Base-by-base conservation (phyloP, 306 rosid species). In the Cucurbita maxima region DNA sequence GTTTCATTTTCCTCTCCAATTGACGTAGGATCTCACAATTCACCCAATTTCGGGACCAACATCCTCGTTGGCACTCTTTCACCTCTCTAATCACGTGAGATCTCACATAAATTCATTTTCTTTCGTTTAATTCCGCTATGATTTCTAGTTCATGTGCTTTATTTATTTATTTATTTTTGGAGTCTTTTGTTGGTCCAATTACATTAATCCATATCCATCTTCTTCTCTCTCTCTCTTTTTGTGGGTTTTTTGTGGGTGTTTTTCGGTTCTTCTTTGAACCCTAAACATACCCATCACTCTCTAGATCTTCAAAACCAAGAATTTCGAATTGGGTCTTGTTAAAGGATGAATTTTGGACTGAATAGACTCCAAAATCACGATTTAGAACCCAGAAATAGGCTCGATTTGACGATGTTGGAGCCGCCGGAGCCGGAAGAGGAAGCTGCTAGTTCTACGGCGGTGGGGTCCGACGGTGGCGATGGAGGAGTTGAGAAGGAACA, bases 401-500 rank as follows among this genome's bases (percentile, higher is more conserved):
- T 68, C 0, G 56, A 68, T 44, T 68, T 68, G 22, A 37, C 37
- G 22, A 61, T 61, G 69, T 37, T 61, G 69, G 69, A 59, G 18
- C 16, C 64, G 1, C 22, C 57, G 43, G 64, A 58, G 40, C 4
- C 64, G 5, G 64, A 13, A 41, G 64, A 58, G 43, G 64, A 58
- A 58, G 43, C 64, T 13, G 41, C 19, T 50, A n/a, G 54, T 50
- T 50, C 54, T 50, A 50, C 54, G 54, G 54, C 54, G 7, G 8
- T 0, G 54, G 54, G 34, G 34, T 30, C 34, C 7, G 53, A 54
- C 25, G 25, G 44, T 3, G n/a, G 62, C 0, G 58, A 40, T 22
- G 59, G 63, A n/a, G 14, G 19, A 0, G 50, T 67, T 1, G 83
- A 81, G 69, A 81, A 56, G 19, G 87, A 84, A 70, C 85, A 84